Evolutionary conservation across 1,284 basidiomycete genomes (phyloP).

Genomic region (Cutaneotrichosporon sp.): DNA sequence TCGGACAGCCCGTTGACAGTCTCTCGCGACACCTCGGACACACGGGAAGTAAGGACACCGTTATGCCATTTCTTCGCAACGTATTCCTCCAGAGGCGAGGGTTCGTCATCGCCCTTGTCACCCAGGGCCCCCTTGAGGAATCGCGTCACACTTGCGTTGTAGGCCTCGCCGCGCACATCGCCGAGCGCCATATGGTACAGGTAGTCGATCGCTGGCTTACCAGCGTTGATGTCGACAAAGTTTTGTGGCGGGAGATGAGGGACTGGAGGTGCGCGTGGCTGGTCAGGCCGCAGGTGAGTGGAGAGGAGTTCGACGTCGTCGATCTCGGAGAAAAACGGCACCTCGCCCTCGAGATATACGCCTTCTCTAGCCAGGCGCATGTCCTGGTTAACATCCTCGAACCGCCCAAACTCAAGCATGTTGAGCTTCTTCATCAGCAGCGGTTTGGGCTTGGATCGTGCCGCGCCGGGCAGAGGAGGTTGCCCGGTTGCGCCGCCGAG

Average conservation of each 20-base stretch:
- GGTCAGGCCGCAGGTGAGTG: slow-evolving; percentile 29
- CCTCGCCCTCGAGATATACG: background rate
- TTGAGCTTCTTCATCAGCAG: slow-evolving; percentile 25
- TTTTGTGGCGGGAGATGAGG: slow-evolving; percentile 8
- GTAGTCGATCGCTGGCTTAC: slow-evolving; percentile 21
- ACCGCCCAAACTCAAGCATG: slow-evolving; percentile 30
- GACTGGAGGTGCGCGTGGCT: background rate
- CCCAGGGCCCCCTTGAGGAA: slow-evolving; percentile 42
- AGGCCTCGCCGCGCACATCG: slow-evolving; percentile 40
- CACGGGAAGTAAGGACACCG: slow-evolving; percentile 21
- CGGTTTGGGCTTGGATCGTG: slow-evolving; percentile 15
- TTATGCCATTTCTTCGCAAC: slow-evolving; percentile 26
- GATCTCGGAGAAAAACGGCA: background rate
- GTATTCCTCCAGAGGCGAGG: slow-evolving; percentile 16
- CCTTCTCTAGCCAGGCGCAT: background rate
- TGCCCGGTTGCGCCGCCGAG: slow-evolving; percentile 32
- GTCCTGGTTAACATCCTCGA: slow-evolving; percentile 27
- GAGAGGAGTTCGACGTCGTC: slow-evolving; percentile 25
- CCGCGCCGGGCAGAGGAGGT: slow-evolving; percentile 24
- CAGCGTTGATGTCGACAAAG: slow-evolving; percentile 36
- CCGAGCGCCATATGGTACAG: slow-evolving; percentile 31
- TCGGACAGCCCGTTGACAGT: slow-evolving; percentile 10
- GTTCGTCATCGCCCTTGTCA: background rate
- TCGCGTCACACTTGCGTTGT: slow-evolving; percentile 31
- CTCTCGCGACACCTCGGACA: slow-evolving; percentile 6